Base-by-base conservation (phyloP, 108 stramenopile genomes). In the Chaetoceros tenuissimus region DNA sequence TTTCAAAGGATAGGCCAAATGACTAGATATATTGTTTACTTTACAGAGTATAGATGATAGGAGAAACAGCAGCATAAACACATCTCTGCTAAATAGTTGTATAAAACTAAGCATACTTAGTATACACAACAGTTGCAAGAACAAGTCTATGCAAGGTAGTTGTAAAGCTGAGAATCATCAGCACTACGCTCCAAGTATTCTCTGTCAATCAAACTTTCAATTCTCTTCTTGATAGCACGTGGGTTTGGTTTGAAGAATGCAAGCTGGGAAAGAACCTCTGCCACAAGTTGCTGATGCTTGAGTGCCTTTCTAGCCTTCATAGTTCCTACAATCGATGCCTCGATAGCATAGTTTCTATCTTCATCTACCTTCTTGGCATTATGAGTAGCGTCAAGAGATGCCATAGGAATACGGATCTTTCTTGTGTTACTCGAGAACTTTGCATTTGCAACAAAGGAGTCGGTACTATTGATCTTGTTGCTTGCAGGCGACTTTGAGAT, bases 251-350 rank as follows among this genome's bases (percentile, higher is more conserved):
- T 92, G 88, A 99, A 99, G 52, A 98, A 97, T 18, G 87, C 73
- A 40, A 99, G 94, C 70, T 97, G 96, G 1, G 85, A 82, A 48
- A 99, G 63, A 31, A 99, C 99, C 66, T 98, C 96, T 24, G 99
- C 90, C 27, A 97, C 63, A 5, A 99, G 80, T 60, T 97, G 93
- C 64, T 97, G 96, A 70, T 99, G 99, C 26, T 87, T 71, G 46
- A 98, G 79, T 16, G 94, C 88, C 78, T 98, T 98, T 58, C 96
- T 76, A n/a, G 96, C 96, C 76, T 99, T 99, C 99, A 99, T 99
- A 74, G 96, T 99, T 59, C 99, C 92, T 8, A 99, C 99, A 67
- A 98, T 94, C 25, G 97, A 95, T 34, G 99, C 99, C 77, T 98
- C 99, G 57, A 99, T 98, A 24, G 97, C 96, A 74, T 89, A 77